A percentile compares a stretch with the other conserved stretches of the same genome.
Evolutionary conservation across 2,329 filamentous ascomycete genomes (phyloP).

Genomic region (Fusarium concolor): DNA sequence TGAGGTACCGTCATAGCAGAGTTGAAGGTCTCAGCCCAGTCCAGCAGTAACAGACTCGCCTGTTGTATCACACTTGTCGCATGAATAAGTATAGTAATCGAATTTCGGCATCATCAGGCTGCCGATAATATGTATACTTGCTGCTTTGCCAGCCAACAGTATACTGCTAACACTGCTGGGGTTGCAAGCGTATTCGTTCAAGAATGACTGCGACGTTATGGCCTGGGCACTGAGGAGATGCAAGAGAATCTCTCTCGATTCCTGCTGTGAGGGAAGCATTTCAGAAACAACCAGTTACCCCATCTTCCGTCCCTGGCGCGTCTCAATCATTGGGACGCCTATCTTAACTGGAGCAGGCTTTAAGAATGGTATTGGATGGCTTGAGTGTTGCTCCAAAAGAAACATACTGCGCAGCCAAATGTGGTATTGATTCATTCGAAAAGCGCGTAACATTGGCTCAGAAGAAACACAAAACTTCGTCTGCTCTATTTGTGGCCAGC

Average conservation of each 20-base stretch:
- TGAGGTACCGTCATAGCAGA: slow-evolving; percentile 12
- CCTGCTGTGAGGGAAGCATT: background rate
- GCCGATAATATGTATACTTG: background rate
- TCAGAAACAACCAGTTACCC: background rate
- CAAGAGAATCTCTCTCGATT: background rate
- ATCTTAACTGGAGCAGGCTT: background rate
- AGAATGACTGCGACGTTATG: background rate
- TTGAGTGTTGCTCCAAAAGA: background rate
- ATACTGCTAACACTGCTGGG: background rate
- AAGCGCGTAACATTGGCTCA: background rate
- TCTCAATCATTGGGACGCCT: background rate
- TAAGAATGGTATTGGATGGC: background rate
- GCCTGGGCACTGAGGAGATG: background rate
- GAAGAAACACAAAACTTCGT: background rate
- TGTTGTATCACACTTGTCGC: slow-evolving; percentile 15
- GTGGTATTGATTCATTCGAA: background rate
- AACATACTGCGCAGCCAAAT: background rate
- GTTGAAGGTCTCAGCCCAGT: slow-evolving; percentile 4
- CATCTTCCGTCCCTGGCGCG: background rate
- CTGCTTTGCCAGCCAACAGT: background rate
- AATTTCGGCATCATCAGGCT: slow-evolving; percentile 21
- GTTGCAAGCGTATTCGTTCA: background rate
- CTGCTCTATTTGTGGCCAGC: too few relatives aligned
- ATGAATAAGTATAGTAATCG: slow-evolving; percentile 28
- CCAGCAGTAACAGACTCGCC: slow-evolving; percentile 12